Evolutionary conservation across 108 stramenopile genomes (phyloP).

Genomic region (Fragilaria crotonensis): DNA sequence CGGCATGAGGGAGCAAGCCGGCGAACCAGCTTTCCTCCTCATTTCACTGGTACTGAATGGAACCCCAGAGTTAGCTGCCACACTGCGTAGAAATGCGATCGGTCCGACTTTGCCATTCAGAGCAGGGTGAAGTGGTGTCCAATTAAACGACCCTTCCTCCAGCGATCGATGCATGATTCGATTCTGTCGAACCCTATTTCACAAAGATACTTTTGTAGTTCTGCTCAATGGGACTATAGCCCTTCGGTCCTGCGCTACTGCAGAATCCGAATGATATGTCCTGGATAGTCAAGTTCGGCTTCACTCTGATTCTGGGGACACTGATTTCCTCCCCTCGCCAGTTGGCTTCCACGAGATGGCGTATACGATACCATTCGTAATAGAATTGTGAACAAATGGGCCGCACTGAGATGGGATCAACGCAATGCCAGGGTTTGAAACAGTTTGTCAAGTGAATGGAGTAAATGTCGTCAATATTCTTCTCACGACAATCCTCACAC

Average conservation of each 20-base stretch:
- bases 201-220: no score
- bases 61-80: no score
- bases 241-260: not conserved
- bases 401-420: not conserved
- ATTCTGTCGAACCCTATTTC: no score
- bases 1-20: no score
- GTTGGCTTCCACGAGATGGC: not conserved
- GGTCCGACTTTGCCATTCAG: no score
- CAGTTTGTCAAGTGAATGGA: slow-evolving; percentile 79
- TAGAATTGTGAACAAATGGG: not conserved
- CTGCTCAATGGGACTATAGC: not conserved
- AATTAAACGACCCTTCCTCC: no score
- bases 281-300: not conserved
- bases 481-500: slow-evolving; percentile 70
- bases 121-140: no score
- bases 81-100: no score
- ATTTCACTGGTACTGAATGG: no score
- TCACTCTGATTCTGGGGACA: not conserved
- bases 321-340: not conserved
- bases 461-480: slow-evolving; percentile 33
- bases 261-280: not conserved
- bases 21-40: no score
- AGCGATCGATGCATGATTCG: no score
- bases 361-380: not conserved
- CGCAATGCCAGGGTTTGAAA: slow-evolving; percentile 73